Percentiles rank a stretch among this genome's conserved stretches.
Conservation (phyloP, 257 asterid species). For the Solanum infundibuliforme region DNA sequence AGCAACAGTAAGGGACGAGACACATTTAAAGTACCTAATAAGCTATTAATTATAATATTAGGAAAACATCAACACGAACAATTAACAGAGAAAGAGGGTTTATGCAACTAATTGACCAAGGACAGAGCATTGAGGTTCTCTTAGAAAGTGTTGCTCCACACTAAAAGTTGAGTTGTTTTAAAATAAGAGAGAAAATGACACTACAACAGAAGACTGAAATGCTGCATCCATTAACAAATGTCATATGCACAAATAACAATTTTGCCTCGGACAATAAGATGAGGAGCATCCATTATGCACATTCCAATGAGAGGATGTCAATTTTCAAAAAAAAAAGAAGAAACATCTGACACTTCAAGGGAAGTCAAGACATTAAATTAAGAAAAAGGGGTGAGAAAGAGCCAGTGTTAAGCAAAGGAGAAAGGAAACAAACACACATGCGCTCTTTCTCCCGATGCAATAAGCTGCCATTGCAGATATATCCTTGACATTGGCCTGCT, state of each 20-base stretch:
- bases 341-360: conserved; percentile 11
- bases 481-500: conserved; percentile 99
- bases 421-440: conserved; percentile 99
- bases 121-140: not conserved
- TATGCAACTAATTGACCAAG: not conserved
- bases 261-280: not conserved
- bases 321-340: not conserved
- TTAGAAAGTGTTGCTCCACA: not conserved
- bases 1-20: not conserved
- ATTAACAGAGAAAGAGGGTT: not conserved
- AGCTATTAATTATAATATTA: not conserved
- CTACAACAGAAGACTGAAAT: not conserved
- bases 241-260: not conserved
- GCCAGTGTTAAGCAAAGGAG: conserved; percentile 88
- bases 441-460: conserved; percentile 90
- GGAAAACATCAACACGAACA: not conserved
- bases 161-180: not conserved
- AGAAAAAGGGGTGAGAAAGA: conserved; percentile 77
- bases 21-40: not conserved
- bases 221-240: not conserved
- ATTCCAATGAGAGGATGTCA: not conserved
- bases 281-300: not conserved
- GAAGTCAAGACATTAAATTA: conserved; percentile 30
- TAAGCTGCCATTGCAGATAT: conserved; percentile 98
- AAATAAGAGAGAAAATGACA: not conserved